These are phyloP conservation scores for Monoraphidium neglectum DNA, from an alignment of 139 green algal species.

Conservation along the genomic window DNA sequence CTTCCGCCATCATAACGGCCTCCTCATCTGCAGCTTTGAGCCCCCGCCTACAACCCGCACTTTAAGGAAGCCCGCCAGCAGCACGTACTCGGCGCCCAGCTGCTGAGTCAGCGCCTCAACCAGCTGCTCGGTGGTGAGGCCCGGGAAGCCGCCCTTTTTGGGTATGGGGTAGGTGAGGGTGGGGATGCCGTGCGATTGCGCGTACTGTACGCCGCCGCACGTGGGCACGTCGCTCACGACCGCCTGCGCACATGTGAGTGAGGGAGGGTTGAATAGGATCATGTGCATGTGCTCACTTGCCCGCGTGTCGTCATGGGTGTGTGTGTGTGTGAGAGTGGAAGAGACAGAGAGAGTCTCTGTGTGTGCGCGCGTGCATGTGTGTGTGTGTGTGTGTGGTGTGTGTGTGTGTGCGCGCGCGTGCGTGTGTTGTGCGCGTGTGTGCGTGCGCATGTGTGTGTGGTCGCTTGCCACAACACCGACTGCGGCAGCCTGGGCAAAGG, in stretches of 20 bases:
- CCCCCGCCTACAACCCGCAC: slow-evolving; percentile 7
- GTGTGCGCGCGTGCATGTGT: too few species aligned
- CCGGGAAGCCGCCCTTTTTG: slow-evolving; percentile 60
- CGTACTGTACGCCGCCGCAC: slow-evolving; percentile 84
- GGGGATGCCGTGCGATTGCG: slow-evolving; percentile 72
- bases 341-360: too few species aligned
- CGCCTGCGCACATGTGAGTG: too few species aligned
- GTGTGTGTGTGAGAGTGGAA: too few species aligned
- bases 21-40: too few species aligned
- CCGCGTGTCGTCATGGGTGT: too few species aligned
- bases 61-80: slow-evolving; percentile 97
- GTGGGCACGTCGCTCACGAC: slow-evolving; percentile 81
- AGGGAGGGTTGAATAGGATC: neutral
- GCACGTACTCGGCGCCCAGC: slow-evolving; percentile 70
- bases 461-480: too few species aligned
- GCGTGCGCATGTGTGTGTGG: too few species aligned
- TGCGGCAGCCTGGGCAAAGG: neutral
- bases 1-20: too few species aligned
- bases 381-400: too few species aligned
- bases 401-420: too few species aligned
- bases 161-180: slow-evolving; percentile 71
- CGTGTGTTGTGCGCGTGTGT: too few species aligned
- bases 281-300: neutral
- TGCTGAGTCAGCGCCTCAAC: slow-evolving; percentile 43
- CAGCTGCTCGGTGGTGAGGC: slow-evolving; percentile 57